Evolutionary conservation across 1,139 yeast genomes (phyloP).

Genomic region (Taiozyma sp.): DNA sequence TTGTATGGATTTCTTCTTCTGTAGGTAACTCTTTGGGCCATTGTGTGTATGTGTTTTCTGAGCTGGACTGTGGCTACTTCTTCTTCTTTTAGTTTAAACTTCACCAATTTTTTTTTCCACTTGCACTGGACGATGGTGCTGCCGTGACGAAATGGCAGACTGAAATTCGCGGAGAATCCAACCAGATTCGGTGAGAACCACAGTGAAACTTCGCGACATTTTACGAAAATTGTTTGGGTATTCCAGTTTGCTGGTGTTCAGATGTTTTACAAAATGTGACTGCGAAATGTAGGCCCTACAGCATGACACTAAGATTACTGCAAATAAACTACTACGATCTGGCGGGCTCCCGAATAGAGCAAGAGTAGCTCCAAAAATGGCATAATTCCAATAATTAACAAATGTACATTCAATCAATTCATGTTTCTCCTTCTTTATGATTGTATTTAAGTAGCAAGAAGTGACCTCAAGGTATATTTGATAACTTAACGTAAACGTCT

Average conservation of each 20-base stretch:
- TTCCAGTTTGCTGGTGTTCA: background rate
- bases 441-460: conserved; percentile 8
- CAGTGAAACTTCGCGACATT: background rate
- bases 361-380: background rate
- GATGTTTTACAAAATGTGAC: conserved; percentile 3
- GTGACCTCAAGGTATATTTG: conserved; percentile 9
- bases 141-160: background rate
- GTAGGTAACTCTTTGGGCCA: conserved; percentile 82
- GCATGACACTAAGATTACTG: background rate
- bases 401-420: conserved; percentile 24
- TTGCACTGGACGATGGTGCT: background rate
- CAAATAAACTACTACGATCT: background rate
- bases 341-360: background rate
- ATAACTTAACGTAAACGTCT: conserved; percentile 46
- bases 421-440: conserved; percentile 8
- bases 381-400: conserved; percentile 7
- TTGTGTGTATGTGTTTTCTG: conserved; percentile 26
- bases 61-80: background rate
- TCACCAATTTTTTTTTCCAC: background rate
- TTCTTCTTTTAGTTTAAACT: background rate
- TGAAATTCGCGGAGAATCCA: background rate
- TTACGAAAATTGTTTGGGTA: background rate
- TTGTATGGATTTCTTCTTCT: conserved; percentile 89
- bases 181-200: background rate
- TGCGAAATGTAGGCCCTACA: conserved; percentile 3